Percentiles rank a stretch among this genome's conserved stretches.
Conservation (phyloP, 139 green algal species). For the Pleodorina starrii region DNA sequence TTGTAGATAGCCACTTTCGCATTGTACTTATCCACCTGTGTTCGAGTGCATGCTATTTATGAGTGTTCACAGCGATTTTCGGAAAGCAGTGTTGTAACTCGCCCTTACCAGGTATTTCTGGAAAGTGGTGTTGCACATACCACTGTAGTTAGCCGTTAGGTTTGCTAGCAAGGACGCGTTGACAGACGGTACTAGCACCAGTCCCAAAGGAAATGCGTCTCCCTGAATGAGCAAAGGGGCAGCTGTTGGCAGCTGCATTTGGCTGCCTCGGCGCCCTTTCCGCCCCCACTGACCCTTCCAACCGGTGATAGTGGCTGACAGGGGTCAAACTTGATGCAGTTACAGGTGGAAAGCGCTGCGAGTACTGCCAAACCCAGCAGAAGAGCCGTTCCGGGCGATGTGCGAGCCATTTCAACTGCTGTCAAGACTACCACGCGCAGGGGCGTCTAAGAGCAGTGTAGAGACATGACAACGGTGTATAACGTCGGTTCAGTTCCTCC, state of each 20-base stretch:
- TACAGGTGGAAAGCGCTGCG: background rate
- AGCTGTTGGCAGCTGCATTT: slow-evolving; percentile 28
- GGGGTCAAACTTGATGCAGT: background rate
- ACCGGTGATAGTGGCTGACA: background rate
- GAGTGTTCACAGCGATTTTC: background rate
- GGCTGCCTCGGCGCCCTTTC: too few relatives aligned
- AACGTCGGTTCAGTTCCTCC: too few relatives aligned
- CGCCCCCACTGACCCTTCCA: background rate
- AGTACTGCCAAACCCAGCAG: background rate
- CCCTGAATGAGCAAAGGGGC: background rate
- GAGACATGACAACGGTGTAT: too few relatives aligned
- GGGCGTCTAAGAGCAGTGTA: too few relatives aligned
- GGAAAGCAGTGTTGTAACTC: background rate
- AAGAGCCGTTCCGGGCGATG: background rate
- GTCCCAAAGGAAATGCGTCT: slow-evolving; percentile 21
- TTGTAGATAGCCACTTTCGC: slow-evolving; percentile 48
- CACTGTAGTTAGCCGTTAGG: background rate
- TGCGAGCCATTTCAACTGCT: background rate
- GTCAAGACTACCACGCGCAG: too few relatives aligned
- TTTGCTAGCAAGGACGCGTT: background rate
- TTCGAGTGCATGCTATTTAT: too few relatives aligned
- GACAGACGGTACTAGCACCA: slow-evolving; percentile 17
- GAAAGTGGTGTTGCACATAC: slow-evolving; percentile 24
- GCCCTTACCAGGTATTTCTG: slow-evolving; percentile 34
- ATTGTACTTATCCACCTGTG: slow-evolving; percentile 30